phyloP scores from a whole-genome alignment of 2,329 filamentous ascomycete species.

The Diaporthe sp. region DNA sequence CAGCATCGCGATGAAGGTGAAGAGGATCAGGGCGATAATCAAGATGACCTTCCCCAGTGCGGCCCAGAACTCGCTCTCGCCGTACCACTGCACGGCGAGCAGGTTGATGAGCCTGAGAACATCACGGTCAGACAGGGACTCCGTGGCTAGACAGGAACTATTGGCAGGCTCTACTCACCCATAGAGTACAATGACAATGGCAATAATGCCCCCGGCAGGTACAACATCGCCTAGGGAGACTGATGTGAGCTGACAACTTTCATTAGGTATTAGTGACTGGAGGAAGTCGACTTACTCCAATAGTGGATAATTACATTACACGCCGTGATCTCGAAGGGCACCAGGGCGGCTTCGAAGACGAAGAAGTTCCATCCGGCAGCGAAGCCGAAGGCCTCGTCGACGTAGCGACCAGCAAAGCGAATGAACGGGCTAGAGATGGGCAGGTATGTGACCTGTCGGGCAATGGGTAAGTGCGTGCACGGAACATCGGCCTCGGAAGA shows the following conservation, averaged over 20 bases:
- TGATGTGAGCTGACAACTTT: not conserved
- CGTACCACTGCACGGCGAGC: constrained; percentile 26
- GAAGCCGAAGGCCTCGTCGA: constrained; percentile 80
- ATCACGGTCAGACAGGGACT: not conserved
- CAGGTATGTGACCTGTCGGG: constrained; percentile 66
- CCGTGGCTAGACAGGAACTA: not conserved
- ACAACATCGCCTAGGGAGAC: constrained; percentile 49
- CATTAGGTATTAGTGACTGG: not conserved
- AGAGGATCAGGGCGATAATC: constrained; percentile 76
- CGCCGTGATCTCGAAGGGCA: constrained; percentile 75
- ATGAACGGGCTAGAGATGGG: constrained; percentile 84
- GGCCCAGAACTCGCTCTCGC: constrained; percentile 67
- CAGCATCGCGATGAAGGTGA: constrained; percentile 86
- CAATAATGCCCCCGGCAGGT: constrained; percentile 66
- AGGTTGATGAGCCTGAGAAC: constrained; percentile 41
- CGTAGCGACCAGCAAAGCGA: constrained; percentile 78
- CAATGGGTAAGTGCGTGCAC: not conserved
- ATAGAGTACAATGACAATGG: constrained; percentile 66
- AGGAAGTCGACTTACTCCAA: constrained; percentile 56
- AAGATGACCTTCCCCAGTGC: constrained; percentile 78
- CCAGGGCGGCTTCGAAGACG: constrained; percentile 73
- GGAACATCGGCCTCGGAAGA: not conserved
- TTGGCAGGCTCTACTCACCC: constrained; percentile 44
- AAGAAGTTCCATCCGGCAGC: constrained; percentile 82
- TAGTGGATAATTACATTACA: constrained; percentile 72